Evolutionary conservation across 2,329 filamentous ascomycete genomes (phyloP), one percentile per base, ranked within the genome.

Genomic region (Arthrinium puccinioides): DNA sequence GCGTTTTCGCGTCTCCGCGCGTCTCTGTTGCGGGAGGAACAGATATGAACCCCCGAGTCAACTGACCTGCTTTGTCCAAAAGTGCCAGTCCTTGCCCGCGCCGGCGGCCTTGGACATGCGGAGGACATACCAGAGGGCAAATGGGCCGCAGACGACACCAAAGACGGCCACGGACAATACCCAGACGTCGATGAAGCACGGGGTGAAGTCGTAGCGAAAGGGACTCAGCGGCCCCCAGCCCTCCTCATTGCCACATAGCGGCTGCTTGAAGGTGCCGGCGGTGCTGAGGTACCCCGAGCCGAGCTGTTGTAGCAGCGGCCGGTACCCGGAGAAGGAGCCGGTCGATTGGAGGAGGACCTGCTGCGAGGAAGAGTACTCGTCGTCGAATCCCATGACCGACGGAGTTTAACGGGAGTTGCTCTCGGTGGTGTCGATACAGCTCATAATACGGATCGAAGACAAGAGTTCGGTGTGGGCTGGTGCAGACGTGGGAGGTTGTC

Each of bases 191-290:
- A 97, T 80, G 57, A 98, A 98, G 68, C 92, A 98, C 27, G 92
- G 90, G 13, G 92, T 97, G 54, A 98, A 88, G 65, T 98, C 92
- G 62, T 87, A 96, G 59, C 90, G 76, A 48, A 80, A 72, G 24
- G 82, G 80, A 62, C 88, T 96, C 57, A 98, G 58, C 16, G 92
- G 92, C 1, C 94, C 94, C 92, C 92, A 98, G 53, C 92, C 94
- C 63, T 97, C 90, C 38, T 72, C 69, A 63, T 95, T 92, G 59
- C 84, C 79, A 65, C 90, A 97, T 61, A 96, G 69, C 40, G 86
- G 79, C 58, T 94, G 84, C 47, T 65, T 64, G 53, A 68, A 66
- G 21, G 59, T 43, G 38, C 58, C 50, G 21, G 63, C 60, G n/a
- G 70, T 63, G 42, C 60, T 70, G 43, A 87, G 72, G 60, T 86